A percentile compares a stretch with the other conserved stretches of the same genome.
These are phyloP conservation scores for Boletus bicolor DNA, from an alignment of 768 basidiomycete genomes.

Conservation along the genomic window DNA sequence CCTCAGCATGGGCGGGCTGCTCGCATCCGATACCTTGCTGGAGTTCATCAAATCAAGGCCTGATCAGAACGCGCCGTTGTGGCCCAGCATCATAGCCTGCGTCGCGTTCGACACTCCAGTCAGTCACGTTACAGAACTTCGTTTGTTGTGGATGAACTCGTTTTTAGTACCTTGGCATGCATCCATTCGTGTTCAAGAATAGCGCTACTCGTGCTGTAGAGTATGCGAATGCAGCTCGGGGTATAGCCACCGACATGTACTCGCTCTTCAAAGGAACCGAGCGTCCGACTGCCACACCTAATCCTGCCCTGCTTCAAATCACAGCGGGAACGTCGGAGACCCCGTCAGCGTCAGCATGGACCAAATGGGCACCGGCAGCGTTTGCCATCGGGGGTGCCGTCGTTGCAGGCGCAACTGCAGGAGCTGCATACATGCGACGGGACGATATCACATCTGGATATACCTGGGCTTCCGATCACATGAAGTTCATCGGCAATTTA, in stretches of 20 bases:
- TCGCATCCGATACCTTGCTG: constrained; percentile 79
- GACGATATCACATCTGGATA: constrained; percentile 71
- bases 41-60: constrained; percentile 69
- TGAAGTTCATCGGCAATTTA: constrained; percentile 82
- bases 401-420: constrained; percentile 79
- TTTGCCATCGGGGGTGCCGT: constrained; percentile 72
- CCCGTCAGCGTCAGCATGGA: constrained; percentile 42
- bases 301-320: constrained; percentile 30
- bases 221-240: constrained; percentile 64
- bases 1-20: constrained; percentile 85
- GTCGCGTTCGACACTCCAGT: constrained; percentile 92
- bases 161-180: constrained; percentile 77
- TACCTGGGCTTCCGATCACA: constrained; percentile 78
- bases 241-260: constrained; percentile 58
- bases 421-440: constrained; percentile 78
- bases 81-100: constrained; percentile 85
- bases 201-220: constrained; percentile 69
- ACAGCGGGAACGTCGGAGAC: constrained; percentile 27
- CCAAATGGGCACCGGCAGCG: constrained; percentile 65
- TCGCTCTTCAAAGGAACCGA: constrained; percentile 52
- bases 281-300: constrained; percentile 28
- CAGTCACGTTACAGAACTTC: constrained; percentile 23
- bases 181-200: constrained; percentile 85
- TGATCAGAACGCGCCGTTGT: constrained; percentile 63
- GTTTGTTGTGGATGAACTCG: neutral